Conservation (phyloP, 1,284 basidiomycete species). For the Ganoderma leucocontextum region DNA sequence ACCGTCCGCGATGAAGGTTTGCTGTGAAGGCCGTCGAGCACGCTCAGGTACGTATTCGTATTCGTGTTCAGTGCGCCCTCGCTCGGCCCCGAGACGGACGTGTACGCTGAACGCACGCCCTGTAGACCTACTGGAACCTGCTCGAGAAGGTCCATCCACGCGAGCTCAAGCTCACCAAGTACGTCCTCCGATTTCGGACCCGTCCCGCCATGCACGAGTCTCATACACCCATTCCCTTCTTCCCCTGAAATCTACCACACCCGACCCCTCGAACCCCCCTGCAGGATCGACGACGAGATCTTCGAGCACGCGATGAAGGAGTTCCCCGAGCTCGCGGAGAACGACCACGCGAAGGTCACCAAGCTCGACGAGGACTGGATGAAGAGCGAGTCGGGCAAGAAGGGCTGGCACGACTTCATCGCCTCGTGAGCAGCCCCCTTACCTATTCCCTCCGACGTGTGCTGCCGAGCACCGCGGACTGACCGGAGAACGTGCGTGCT, state of each 20-base stretch:
- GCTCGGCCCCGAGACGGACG: background rate
- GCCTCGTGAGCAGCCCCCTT: constrained; percentile 65
- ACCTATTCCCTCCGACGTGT: constrained; percentile 1
- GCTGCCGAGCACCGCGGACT: background rate
- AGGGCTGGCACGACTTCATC: constrained; percentile 93
- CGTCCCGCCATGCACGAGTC: background rate
- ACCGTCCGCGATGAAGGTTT: constrained; percentile 56
- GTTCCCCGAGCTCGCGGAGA: constrained; percentile 86
- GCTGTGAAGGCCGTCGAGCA: constrained; percentile 98
- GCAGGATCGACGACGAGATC: constrained; percentile 92
- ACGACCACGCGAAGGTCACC: constrained; percentile 71
- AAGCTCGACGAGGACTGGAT: constrained; percentile 93
- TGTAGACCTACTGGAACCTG: constrained; percentile 95
- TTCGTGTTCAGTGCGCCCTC: background rate
- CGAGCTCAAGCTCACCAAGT: constrained; percentile 86
- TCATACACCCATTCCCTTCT: constrained; percentile 1
- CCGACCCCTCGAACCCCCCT: background rate
- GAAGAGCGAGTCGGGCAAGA: constrained; percentile 93
- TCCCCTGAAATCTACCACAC: background rate
- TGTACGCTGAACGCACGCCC: background rate
- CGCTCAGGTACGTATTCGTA: constrained; percentile 70
- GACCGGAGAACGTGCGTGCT: background rate
- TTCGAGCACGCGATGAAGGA: constrained; percentile 77
- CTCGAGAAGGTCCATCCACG: constrained; percentile 84
- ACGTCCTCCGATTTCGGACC: constrained; percentile 42